Evolutionary conservation across 495 filamentous ascomycete species (phyloP).

Genomic region (Aspergillus wentii): DNA sequence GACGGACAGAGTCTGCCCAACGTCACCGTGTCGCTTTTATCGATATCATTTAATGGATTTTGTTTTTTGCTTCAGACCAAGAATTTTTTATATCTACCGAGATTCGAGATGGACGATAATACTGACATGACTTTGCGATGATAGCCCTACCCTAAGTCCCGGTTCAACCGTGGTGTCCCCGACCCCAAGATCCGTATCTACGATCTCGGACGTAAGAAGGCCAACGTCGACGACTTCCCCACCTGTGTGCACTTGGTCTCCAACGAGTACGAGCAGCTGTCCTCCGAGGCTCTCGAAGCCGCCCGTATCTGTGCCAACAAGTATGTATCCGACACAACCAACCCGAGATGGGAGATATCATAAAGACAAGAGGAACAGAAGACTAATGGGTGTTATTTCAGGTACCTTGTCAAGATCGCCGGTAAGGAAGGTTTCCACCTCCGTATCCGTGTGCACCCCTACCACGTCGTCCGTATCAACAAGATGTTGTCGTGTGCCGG

Average conservation of each 20-base stretch:
- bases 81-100: no score
- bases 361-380: conserved; percentile 1
- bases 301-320: conserved; percentile 99
- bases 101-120: no score
- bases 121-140: conserved; percentile 23
- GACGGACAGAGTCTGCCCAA: no score
- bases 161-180: conserved; percentile 99
- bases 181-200: conserved; percentile 99
- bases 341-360: neutral
- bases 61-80: no score
- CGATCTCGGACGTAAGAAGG: conserved; percentile 98
- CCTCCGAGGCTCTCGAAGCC: conserved; percentile 96
- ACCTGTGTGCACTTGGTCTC: conserved; percentile 97
- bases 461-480: conserved; percentile 99
- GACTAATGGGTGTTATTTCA: no score
- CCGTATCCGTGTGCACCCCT: conserved; percentile 95
- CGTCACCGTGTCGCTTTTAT: no score
- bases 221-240: conserved; percentile 97
- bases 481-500: conserved; percentile 99
- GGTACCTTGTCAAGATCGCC: conserved; percentile 90
- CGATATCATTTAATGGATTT: no score
- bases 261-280: conserved; percentile 99
- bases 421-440: conserved; percentile 99
- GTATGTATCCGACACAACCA: conserved; percentile 39
- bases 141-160: conserved; percentile 97